Percentiles rank a stretch among this genome's conserved stretches.
These are phyloP conservation scores for Glonium stellatum DNA, from an alignment of 495 filamentous ascomycete species.

Conservation along the genomic window DNA sequence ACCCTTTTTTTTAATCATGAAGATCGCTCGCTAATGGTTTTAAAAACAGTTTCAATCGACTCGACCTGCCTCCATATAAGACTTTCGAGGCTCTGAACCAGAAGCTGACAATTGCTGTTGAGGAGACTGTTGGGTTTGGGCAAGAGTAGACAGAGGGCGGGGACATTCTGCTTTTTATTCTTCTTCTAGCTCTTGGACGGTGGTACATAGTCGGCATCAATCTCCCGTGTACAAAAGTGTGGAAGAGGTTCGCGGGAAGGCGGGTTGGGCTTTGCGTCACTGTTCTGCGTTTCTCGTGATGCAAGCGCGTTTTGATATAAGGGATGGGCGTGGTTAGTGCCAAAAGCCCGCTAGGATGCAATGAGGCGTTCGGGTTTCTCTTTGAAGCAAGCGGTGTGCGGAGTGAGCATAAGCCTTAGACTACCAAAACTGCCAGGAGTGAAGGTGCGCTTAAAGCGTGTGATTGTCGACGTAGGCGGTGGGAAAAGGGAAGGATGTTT, in stretches of 20 bases:
- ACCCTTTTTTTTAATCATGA: background rate
- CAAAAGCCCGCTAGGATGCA: background rate
- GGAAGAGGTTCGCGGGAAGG: constrained; percentile 1
- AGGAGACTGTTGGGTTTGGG: constrained; percentile 98
- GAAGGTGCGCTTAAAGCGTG: background rate
- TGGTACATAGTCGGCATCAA: constrained; percentile 4
- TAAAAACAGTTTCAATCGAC: constrained; percentile 76
- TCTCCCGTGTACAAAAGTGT: constrained; percentile 7
- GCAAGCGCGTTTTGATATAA: background rate
- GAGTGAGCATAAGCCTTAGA: background rate
- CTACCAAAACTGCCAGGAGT: background rate
- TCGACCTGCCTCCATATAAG: constrained; percentile 95
- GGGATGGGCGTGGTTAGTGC: background rate
- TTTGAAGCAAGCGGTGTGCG: background rate
- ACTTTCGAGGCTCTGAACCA: constrained; percentile 70
- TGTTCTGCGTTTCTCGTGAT: background rate
- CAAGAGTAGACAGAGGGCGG: constrained; percentile 62
- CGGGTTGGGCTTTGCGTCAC: constrained; percentile 1
- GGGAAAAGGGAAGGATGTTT: no score
- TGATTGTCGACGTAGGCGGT: background rate
- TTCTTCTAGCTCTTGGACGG: background rate
- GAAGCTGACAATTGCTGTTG: constrained; percentile 92
- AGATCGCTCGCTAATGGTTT: constrained; percentile 15
- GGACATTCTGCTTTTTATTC: background rate
- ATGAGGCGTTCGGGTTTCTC: constrained; percentile 1